Evolutionary conservation across 192 early-diverging fungal species (phyloP).

Genomic region (Kappamyces sp.): DNA sequence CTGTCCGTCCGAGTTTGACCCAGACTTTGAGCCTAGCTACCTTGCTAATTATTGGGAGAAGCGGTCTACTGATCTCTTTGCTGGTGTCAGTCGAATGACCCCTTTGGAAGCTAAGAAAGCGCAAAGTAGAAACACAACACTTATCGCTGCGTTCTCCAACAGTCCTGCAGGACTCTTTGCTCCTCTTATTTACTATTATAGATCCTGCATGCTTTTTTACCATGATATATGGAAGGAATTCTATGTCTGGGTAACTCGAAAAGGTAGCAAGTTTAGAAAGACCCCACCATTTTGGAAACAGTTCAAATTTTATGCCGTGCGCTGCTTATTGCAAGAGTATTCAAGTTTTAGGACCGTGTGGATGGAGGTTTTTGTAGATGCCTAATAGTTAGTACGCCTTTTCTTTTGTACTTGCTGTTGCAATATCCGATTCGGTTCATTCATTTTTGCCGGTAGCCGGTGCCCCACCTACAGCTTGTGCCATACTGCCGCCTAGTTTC

Average conservation of each 20-base stretch:
- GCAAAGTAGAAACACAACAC: not conserved
- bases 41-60: slow-evolving; percentile 39
- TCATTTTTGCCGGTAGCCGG: slow-evolving; percentile 30
- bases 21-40: slow-evolving; percentile 35
- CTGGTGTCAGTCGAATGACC: not conserved
- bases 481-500: slow-evolving; percentile 27
- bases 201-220: not conserved
- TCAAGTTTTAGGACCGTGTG: no score
- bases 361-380: no score
- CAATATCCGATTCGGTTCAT: no score
- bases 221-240: not conserved
- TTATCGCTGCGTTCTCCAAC: not conserved
- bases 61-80: not conserved
- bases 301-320: no score
- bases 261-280: no score
- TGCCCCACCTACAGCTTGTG: slow-evolving; percentile 26
- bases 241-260: not conserved
- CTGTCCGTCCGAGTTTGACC: slow-evolving; percentile 29
- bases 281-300: no score
- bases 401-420: no score
- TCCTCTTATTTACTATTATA: not conserved
- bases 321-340: no score
- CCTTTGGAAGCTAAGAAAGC: not conserved
- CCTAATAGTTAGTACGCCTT: no score
- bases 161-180: not conserved